Base-by-base conservation (phyloP, 495 filamentous ascomycete genomes). In the Stereocaulon alpinum region DNA sequence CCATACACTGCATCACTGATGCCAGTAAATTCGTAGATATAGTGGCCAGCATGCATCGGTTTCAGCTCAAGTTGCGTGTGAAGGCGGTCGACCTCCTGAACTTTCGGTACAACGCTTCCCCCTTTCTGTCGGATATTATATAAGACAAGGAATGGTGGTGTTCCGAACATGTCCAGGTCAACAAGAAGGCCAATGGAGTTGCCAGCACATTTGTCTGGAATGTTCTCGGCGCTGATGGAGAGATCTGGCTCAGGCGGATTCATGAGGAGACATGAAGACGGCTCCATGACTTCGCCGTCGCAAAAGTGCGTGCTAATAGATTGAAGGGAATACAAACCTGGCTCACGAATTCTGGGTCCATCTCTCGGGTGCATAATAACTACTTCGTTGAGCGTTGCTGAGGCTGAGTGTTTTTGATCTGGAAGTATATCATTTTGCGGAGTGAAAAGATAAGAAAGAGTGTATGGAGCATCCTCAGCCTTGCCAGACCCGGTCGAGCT, bases 141-240 rank as follows among this genome's bases (percentile, higher is more conserved):
- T 3, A 73, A 72, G 27, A 98, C 74, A 9, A 75, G 72, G 73
- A 97, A 98, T 6, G 90, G 90, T 55, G 93, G 93, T 0, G 91
- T 94, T 37, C 93, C 93, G 24, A 88, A 84, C 44, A 98, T 72
- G 62, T 96, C 88, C 45, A 97, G 72, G 64, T 91, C 87, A 24
- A 98, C 88, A 12, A 84, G 78, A 41, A 97, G 77, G 24, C 93
- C 93, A 62, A 98, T 86, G 0, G 92, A 88, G 65, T 88, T 95
- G 51, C 90, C 88, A 42, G 91, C 92, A 71, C 93, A 98, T 64
- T 92, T 95, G 68, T 97, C 93, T 42, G 86, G 85, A 37, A 97
- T 88, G 64, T 89, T 85, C 64, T 95, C 86, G 2, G 83, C 72
- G 44, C 75, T 79, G 41, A 97, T 74, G 6, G 80, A 72, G 56